Conservation (phyloP, 352 stramenopile genomes). For the Phytophthora brassicae region DNA sequence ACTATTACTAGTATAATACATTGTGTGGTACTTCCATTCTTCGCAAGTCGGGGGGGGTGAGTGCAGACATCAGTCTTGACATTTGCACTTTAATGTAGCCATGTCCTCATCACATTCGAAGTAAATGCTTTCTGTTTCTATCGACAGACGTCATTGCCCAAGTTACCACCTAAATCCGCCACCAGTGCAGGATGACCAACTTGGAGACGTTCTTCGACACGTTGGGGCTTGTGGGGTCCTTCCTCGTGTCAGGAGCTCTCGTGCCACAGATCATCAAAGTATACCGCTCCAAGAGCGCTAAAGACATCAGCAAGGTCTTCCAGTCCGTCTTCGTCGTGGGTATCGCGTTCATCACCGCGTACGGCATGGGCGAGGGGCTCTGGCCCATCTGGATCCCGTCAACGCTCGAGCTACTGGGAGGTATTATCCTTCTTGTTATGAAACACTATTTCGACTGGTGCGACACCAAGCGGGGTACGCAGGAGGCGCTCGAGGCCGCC, state of each 20-base stretch:
- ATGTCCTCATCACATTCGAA: conserved; percentile 5
- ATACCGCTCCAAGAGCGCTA: conserved; percentile 55
- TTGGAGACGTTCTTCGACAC: conserved; percentile 46
- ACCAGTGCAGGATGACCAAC: conserved; percentile 17
- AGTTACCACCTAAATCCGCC: neutral
- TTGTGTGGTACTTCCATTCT: no score
- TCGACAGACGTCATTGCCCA: conserved; percentile 2
- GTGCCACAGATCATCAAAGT: conserved; percentile 69
- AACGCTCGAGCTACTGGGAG: conserved; percentile 44
- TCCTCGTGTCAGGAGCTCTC: conserved; percentile 58
- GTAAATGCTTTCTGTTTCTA: conserved; percentile 2
- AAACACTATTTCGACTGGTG: conserved; percentile 48
- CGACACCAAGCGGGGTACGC: conserved; percentile 14
- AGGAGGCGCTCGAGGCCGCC: conserved; percentile 6
- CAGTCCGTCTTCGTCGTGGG: conserved; percentile 48
- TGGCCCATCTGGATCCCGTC: conserved; percentile 68
- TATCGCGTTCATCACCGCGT: conserved; percentile 45
- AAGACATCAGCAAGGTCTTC: conserved; percentile 58
- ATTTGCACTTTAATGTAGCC: conserved; percentile 11
- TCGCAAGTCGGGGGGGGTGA: neutral
- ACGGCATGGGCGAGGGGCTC: conserved; percentile 46
- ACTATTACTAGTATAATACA: neutral
- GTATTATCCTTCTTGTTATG: conserved; percentile 43
- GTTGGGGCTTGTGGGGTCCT: conserved; percentile 57
- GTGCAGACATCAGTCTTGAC: conserved; percentile 27